Base-by-base conservation (phyloP, 2,329 filamentous ascomycete species). In the Cordyceps militaris region DNA sequence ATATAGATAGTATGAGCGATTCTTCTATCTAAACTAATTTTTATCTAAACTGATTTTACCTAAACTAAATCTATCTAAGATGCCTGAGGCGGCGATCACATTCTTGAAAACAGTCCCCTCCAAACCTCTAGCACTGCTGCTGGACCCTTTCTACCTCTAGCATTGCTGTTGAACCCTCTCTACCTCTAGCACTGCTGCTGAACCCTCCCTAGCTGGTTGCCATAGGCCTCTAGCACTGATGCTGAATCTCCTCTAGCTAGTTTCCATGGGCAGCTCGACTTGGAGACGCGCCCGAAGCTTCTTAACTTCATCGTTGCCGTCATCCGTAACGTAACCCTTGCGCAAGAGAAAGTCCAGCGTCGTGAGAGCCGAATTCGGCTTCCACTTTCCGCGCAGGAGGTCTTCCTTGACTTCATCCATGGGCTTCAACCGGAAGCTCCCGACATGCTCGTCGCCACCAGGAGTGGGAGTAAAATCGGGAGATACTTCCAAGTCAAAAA, bases 281-380 rank as follows among this genome's bases (percentile, higher is more conserved):
- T 16, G 58, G 10, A 40, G 57, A 16, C 44, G 52, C 11, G 32
- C 7, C 1, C 21, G 10, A 50, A 59, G 43, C 16, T 23, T 9
- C 6, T 32, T 23, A 14, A 40, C 21, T 4, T n/a, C 59, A 23
- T 59, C 61, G 38, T 69, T 66, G 4, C 68, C 64, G 1, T 56
- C 59, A 8, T 61, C 62, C 11, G 50, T 61, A 42, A 71, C 59
- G 34, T 66, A 64, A 4, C 65, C 63, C 56, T 67, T 67, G 19
- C 70, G 67, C 13, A 69, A 57, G 40, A 74, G 58, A 51, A 73
- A 74, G 46, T 72, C 69, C 24, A 74, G 61, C 67, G 72, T 73
- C n/a, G 72, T 70, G 6, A 73, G 61, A n/a, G 66, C 71, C 48
- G 69, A 72, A 53, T 72, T 73, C n/a, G 71, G 70, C 63, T 74